Evolutionary conservation across 1,284 basidiomycete species (phyloP).

Genomic region (Xerocomus alliaceus): DNA sequence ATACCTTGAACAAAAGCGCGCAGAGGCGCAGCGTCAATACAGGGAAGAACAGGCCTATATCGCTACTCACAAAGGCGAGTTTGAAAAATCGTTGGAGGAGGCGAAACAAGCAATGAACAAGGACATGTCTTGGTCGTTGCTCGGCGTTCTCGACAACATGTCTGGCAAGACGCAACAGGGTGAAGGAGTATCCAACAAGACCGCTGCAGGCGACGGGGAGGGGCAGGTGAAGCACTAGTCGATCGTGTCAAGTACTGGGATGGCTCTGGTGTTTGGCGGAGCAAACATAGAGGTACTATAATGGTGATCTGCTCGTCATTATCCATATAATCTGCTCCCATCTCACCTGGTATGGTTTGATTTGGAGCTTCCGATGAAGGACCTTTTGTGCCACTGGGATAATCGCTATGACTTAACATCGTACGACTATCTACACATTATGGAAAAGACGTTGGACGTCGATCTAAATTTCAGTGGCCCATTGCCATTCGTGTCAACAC

Average conservation of each 20-base stretch:
- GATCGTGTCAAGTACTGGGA: too few species aligned
- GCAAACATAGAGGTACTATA: constrained; percentile 20
- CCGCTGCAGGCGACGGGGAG: constrained; percentile 13
- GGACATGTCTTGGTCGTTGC: constrained; percentile 58
- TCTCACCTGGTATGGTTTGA: constrained; percentile 10
- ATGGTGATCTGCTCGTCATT: constrained; percentile 3
- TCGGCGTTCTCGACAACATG: constrained; percentile 47
- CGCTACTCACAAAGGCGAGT: constrained; percentile 78
- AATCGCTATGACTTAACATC: neutral
- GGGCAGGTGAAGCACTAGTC: constrained; percentile 16
- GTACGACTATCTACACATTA: too few species aligned
- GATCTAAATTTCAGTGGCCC: too few species aligned
- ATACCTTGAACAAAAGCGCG: constrained; percentile 90
- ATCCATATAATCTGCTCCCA: constrained; percentile 16
- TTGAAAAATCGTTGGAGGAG: constrained; percentile 81
- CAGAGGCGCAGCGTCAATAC: constrained; percentile 86
- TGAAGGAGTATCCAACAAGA: constrained; percentile 1
- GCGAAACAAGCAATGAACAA: constrained; percentile 81
- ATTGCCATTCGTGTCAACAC: too few species aligned
- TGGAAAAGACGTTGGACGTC: too few species aligned
- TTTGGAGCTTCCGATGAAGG: neutral
- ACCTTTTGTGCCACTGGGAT: neutral
- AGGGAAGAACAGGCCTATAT: constrained; percentile 90
- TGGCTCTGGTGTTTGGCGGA: neutral
- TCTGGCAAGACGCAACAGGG: constrained; percentile 50